Conservation (phyloP, 1,284 basidiomycete species). For the Cutaneotrichosporon sp. region DNA sequence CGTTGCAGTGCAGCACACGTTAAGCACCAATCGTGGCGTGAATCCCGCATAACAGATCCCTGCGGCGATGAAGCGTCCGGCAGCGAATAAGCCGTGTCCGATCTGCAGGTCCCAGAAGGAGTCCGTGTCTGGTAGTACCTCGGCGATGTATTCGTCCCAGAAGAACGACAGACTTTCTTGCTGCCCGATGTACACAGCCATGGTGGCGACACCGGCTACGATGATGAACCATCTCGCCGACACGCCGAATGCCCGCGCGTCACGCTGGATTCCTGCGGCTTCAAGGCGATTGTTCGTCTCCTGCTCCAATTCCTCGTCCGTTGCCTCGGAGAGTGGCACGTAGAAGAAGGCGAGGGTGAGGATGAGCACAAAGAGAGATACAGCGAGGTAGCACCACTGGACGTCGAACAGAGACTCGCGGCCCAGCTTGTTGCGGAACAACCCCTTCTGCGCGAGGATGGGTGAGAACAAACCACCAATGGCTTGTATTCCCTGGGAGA, state of each 20-base stretch:
- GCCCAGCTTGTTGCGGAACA: conserved; percentile 32
- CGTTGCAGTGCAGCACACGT: conserved; percentile 28
- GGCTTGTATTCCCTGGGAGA: conserved; percentile 46
- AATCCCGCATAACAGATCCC: conserved; percentile 34
- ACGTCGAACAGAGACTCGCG: conserved; percentile 35
- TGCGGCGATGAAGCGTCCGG: conserved; percentile 38
- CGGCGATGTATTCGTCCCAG: conserved; percentile 22
- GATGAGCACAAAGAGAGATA: conserved; percentile 42
- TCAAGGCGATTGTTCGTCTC: conserved; percentile 28
- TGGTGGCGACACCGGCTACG: conserved; percentile 24
- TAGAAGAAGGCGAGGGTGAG: conserved; percentile 47
- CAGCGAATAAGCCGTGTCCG: conserved; percentile 32
- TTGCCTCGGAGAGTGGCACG: conserved; percentile 41
- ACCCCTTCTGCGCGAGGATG: conserved; percentile 36
- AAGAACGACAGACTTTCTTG: conserved; percentile 43
- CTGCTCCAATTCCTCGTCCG: conserved; percentile 39
- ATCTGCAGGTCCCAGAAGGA: conserved; percentile 33
- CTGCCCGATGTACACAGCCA: conserved; percentile 41
- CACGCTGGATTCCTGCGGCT: conserved; percentile 20
- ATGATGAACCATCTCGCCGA: conserved; percentile 22
- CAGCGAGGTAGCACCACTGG: conserved; percentile 48
- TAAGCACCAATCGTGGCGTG: conserved; percentile 37
- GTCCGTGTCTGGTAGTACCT: conserved; percentile 23
- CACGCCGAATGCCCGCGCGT: conserved; percentile 19
- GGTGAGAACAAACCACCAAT: conserved; percentile 38